These are phyloP conservation scores for Penicillium sp. DNA, from an alignment of 2,329 filamentous ascomycete genomes.

Conservation along the genomic window DNA sequence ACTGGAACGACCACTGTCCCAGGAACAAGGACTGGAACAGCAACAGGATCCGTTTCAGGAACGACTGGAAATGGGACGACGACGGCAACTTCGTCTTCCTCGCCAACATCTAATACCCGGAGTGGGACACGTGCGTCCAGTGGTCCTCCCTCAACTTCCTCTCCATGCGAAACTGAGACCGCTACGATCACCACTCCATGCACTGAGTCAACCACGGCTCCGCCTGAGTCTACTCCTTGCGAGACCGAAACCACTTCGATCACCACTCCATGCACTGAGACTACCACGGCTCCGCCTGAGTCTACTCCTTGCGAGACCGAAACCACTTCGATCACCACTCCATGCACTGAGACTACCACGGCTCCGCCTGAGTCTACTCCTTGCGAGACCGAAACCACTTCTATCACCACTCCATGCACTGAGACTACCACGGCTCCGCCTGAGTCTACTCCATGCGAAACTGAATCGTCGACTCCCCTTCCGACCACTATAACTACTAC, in stretches of 20 bases:
- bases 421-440: background rate
- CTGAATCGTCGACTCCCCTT: constrained; percentile 5
- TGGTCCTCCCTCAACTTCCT: background rate
- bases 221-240: constrained; percentile 9
- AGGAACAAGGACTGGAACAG: too few species aligned
- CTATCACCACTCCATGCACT: background rate
- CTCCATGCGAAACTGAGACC: constrained; percentile 7
- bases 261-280: constrained; percentile 1
- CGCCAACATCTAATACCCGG: constrained; percentile 2
- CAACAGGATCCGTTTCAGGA: too few species aligned
- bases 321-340: constrained; percentile 1
- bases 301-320: constrained; percentile 13
- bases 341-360: background rate
- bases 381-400: constrained; percentile 6
- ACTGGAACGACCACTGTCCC: too few species aligned
- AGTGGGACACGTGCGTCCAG: constrained; percentile 4
- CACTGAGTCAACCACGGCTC: background rate
- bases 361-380: constrained; percentile 5
- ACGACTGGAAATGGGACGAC: background rate
- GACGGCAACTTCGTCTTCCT: constrained; percentile 4
- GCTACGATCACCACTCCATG: constrained; percentile 4
- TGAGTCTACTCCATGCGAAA: constrained; percentile 8
- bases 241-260: constrained; percentile 4
- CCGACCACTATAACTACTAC: constrained; percentile 17
- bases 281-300: too few species aligned